These are phyloP conservation scores for Acanthochlamys bracteata DNA, from an alignment of 106 monocot genomes.

Conservation along the genomic window DNA sequence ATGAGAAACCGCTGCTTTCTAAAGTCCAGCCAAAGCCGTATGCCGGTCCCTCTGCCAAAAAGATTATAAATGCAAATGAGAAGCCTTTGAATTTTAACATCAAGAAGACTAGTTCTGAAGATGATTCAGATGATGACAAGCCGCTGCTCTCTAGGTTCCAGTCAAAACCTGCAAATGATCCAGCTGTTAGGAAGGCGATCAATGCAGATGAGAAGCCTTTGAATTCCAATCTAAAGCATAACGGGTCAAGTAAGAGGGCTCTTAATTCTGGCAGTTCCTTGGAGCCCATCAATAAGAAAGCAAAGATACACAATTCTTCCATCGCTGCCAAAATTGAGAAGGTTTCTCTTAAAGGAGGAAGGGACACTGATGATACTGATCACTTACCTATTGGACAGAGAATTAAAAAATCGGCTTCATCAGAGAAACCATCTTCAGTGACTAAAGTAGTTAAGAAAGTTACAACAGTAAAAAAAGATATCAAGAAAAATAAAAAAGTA, in stretches of 20 bases:
- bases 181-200: conserved; percentile 18
- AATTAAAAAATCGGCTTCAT: conserved; percentile 38
- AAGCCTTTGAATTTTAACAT: conserved; percentile 27
- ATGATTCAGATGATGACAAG: conserved; percentile 24
- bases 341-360: conserved; percentile 33
- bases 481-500: conserved; percentile 26
- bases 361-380: conserved; percentile 35
- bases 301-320: conserved; percentile 32
- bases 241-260: conserved; percentile 38
- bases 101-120: conserved; percentile 27
- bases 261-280: conserved; percentile 5
- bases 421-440: conserved; percentile 24
- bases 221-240: conserved; percentile 18
- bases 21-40: conserved; percentile 25
- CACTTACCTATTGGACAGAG: conserved; percentile 59
- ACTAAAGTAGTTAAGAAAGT: conserved; percentile 50
- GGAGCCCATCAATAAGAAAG: conserved; percentile 34
- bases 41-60: conserved; percentile 21
- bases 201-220: conserved; percentile 2
- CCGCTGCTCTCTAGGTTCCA: conserved; percentile 25
- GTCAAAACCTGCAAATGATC: conserved; percentile 14
- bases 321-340: conserved; percentile 27
- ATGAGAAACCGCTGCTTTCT: conserved; percentile 17
- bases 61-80: conserved; percentile 20
- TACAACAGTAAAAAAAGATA: conserved; percentile 43